These are phyloP conservation scores for Malassezia brasiliensis DNA, from an alignment of 1,284 basidiomycete genomes.

Conservation along the genomic window DNA sequence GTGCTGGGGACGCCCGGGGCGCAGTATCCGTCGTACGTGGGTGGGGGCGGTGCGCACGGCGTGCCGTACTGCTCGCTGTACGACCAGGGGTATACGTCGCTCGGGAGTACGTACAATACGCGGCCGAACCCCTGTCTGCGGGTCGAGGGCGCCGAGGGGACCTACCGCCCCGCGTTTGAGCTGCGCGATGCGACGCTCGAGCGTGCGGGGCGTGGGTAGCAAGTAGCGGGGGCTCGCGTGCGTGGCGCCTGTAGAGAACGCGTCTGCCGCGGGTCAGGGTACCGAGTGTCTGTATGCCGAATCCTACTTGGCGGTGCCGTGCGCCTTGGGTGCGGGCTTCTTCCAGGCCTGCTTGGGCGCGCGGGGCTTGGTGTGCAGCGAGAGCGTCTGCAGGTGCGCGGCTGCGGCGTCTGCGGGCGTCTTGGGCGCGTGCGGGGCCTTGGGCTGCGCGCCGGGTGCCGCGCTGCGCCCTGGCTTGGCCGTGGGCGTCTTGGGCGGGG, in stretches of 20 bases:
- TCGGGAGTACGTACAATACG: constrained; percentile 90
- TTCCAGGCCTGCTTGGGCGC: constrained; percentile 2
- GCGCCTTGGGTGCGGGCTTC: neutral
- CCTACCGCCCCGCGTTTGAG: constrained; percentile 66
- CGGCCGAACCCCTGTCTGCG: constrained; percentile 75
- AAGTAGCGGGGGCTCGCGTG: neutral
- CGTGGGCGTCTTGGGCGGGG: neutral
- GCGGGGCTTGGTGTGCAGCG: neutral
- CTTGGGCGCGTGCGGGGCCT: neutral
- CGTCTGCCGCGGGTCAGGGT: no score
- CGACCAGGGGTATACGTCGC: constrained; percentile 88
- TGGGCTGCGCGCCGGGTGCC: neutral
- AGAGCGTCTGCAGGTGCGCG: constrained; percentile 10
- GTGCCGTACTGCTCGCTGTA: constrained; percentile 71
- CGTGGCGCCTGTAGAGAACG: no score
- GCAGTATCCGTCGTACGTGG: constrained; percentile 10
- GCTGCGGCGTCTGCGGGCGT: neutral
- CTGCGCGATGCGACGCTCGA: constrained; percentile 67
- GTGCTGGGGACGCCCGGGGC: constrained; percentile 51
- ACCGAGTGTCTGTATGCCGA: no score
- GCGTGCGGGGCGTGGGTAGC: constrained; percentile 49
- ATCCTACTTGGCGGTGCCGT: neutral
- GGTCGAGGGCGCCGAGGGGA: constrained; percentile 14
- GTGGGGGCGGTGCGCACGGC: constrained; percentile 22
- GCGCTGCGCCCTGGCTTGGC: neutral